Conservation (phyloP, 2,329 filamentous ascomycete genomes). For the Aspergillus costaricaensis region DNA sequence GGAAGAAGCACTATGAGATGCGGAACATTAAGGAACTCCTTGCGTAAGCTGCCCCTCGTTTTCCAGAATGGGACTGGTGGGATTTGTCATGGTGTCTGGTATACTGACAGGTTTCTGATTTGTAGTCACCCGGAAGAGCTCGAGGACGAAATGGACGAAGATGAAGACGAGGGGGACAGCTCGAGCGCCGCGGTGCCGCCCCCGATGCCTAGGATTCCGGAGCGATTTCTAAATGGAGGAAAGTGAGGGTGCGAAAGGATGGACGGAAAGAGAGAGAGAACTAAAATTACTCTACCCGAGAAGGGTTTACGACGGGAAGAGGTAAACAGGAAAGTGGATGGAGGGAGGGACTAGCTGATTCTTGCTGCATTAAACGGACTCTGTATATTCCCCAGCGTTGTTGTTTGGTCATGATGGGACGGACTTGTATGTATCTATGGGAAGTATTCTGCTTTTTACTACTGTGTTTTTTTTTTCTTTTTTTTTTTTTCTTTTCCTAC, state of each 20-base stretch:
- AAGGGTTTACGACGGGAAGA: not conserved
- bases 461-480: too few species aligned
- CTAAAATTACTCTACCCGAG: not conserved
- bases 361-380: not conserved
- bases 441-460: not conserved
- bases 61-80: not conserved
- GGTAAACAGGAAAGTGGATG: not conserved
- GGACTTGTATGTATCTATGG: constrained; percentile 8
- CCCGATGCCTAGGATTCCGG: constrained; percentile 37
- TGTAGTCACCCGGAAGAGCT: constrained; percentile 61
- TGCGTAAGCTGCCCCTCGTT: constrained; percentile 56
- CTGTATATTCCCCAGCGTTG: constrained; percentile 29
- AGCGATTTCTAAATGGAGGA: constrained; percentile 28
- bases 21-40: constrained; percentile 85
- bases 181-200: constrained; percentile 27
- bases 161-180: constrained; percentile 54
- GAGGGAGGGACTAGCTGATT: not conserved
- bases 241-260: constrained; percentile 16
- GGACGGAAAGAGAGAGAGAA: too few species aligned
- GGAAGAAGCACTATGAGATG: constrained; percentile 99
- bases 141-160: constrained; percentile 62
- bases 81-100: not conserved
- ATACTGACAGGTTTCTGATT: constrained; percentile 11
- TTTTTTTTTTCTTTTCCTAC: too few species aligned
- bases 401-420: constrained; percentile 4